A percentile compares a stretch with the other conserved stretches of the same genome.
These are phyloP conservation scores for Cryptococcus sp. DNA, from an alignment of 1,284 basidiomycete genomes.

Conservation along the genomic window DNA sequence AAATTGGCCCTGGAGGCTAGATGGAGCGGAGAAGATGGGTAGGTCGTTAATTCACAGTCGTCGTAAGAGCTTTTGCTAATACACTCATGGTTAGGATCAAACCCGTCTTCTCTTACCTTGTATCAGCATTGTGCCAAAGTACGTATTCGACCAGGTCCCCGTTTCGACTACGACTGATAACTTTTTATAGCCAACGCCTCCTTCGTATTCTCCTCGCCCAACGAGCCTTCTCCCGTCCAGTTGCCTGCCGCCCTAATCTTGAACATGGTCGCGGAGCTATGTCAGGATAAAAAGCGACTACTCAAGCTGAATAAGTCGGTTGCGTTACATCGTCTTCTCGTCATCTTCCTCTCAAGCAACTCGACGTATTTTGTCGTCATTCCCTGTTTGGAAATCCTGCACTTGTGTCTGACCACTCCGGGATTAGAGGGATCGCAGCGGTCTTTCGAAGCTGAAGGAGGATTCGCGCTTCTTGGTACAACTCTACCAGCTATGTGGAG, in stretches of 20 bases:
- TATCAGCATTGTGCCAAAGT: conserved; percentile 77
- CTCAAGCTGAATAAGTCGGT: conserved; percentile 49
- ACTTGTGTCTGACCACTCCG: conserved; percentile 37
- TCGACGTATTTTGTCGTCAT: conserved; percentile 43
- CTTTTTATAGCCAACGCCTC: conserved; percentile 13
- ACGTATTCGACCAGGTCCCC: conserved; percentile 24
- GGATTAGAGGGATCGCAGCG: conserved; percentile 45
- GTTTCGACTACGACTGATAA: background rate
- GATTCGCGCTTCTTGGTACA: conserved; percentile 45
- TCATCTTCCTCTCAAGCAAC: conserved; percentile 52
- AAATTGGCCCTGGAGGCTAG: conserved; percentile 34
- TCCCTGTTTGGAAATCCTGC: conserved; percentile 46
- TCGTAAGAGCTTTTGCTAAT: background rate
- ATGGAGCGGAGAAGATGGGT: conserved; percentile 51
- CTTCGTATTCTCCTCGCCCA: conserved; percentile 13
- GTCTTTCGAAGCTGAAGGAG: conserved; percentile 51
- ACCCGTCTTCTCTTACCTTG: conserved; percentile 79
- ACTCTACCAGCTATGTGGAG: conserved; percentile 43
- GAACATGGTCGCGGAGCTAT: conserved; percentile 38
- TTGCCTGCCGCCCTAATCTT: conserved; percentile 41
- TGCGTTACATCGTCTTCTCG: conserved; percentile 50
- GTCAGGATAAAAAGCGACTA: conserved; percentile 31
- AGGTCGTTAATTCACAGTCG: conserved; percentile 2
- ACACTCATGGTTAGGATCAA: conserved; percentile 61
- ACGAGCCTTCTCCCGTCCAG: conserved; percentile 39